Evolutionary conservation across 2,329 filamentous ascomycete genomes (phyloP), one percentile per base, ranked within the genome.

Genomic region (Pseudogymnoascus sp.): DNA sequence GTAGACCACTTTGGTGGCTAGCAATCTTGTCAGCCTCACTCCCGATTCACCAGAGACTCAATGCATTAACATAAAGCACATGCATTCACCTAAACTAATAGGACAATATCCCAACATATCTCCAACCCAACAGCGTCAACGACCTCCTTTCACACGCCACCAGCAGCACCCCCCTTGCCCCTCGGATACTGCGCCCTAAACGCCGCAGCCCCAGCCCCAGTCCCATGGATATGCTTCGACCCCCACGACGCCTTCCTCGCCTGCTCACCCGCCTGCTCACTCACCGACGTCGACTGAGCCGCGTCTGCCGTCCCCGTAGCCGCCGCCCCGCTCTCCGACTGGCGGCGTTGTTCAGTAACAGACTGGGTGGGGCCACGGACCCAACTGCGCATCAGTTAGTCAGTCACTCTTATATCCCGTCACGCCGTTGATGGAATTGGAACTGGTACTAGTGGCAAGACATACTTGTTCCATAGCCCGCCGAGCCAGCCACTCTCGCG

Each of bases 381-480:
- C 48, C 48, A 55, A 31, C 48, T 55, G 17, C 27, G 31, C 6
- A 55, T 5, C 48, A 55, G 29, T 55, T 17, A 55, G 27, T 31
- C 44, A 17, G 12, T 7, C 29, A 4, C 21, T 17, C 8, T 13
- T 25, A 9, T 21, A 15, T 29, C 12, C 5, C 42, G 29, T 29
- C 42, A n/a, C 27, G 6, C 6, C 13, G 12, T 27, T 27, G 3
- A 15, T 27, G 2, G 8, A n/a, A 12, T 51, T 5, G 44, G 9
- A 2, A 4, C 10, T 3, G 21, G 21, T 8, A 10, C n/a, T n/a
- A n/a, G n/a, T n/a, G 58, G 66, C 65, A 68, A 62, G 60, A 64
- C 58, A 71, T 71, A 63, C 72, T 67, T 61, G 65, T 77, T 67
- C 77, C 77, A 79, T 73, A 72, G 71, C 63, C 71, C 72, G 2